phyloP scores from a whole-genome alignment of 768 basidiomycete genomes.

The Leucogyrophana mollusca region DNA sequence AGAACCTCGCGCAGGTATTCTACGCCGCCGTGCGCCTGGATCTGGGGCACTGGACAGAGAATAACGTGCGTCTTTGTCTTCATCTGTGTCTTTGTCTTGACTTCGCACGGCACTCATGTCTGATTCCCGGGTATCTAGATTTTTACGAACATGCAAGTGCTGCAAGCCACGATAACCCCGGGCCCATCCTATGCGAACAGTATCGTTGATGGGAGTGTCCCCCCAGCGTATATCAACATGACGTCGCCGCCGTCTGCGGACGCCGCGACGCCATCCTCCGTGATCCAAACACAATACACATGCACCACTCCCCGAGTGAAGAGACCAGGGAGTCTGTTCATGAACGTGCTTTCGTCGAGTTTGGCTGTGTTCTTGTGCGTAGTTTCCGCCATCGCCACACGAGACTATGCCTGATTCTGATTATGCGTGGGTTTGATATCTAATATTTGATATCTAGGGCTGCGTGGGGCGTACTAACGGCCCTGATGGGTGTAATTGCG shows the following conservation, averaged over 20 bases:
- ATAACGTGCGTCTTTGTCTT: slow-evolving; percentile 13
- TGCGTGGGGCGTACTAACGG: too few species aligned
- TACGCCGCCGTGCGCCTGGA: slow-evolving; percentile 10
- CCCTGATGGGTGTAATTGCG: too few species aligned
- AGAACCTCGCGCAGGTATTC: slow-evolving; percentile 8
- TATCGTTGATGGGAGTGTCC: slow-evolving; percentile 1
- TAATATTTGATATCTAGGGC: too few species aligned
- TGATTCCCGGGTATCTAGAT: too few species aligned
- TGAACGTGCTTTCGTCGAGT: slow-evolving; percentile 9
- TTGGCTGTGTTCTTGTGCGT: slow-evolving; percentile 12
- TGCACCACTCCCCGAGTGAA: slow-evolving; percentile 10
- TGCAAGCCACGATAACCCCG: too few species aligned
- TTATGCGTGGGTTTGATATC: too few species aligned
- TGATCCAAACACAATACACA: slow-evolving; percentile 11
- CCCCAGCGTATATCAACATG: slow-evolving; percentile 8
- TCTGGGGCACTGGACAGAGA: slow-evolving; percentile 9
- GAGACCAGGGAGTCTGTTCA: slow-evolving; percentile 6
- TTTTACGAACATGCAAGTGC: too few species aligned
- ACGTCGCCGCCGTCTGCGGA: slow-evolving; percentile 3
- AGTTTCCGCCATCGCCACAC: too few species aligned
- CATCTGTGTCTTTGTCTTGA: slow-evolving; percentile 11
- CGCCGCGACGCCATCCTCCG: slow-evolving; percentile 2
- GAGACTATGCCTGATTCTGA: too few species aligned
- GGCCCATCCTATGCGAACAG: slow-evolving; percentile 1
- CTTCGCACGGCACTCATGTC: slow-evolving; percentile 8